Conservation (phyloP, 768 basidiomycete species). For the Pleurotus citrinopileatus region DNA sequence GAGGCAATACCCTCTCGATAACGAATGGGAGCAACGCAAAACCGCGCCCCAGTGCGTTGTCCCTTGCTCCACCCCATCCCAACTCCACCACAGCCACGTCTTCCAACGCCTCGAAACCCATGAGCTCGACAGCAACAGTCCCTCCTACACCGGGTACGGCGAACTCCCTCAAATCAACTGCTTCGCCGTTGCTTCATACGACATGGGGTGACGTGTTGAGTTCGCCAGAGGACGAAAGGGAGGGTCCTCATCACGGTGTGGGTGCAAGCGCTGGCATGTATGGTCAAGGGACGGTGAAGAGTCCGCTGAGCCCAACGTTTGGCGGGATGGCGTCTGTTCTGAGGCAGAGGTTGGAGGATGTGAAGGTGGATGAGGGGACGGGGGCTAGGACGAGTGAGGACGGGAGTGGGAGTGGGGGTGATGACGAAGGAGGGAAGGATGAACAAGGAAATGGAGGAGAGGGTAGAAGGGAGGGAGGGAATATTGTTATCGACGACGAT, state of each 20-base stretch:
- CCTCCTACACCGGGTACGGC: not conserved
- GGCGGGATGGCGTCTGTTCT: too few relatives aligned
- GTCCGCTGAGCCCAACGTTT: too few relatives aligned
- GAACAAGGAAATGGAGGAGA: slow-evolving; percentile 16
- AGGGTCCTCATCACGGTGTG: too few relatives aligned
- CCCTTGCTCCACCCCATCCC: too few relatives aligned
- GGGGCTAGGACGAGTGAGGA: not conserved
- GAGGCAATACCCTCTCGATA: too few relatives aligned
- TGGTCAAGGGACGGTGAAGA: too few relatives aligned
- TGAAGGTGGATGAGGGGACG: too few relatives aligned
- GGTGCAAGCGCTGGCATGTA: too few relatives aligned
- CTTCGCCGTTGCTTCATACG: slow-evolving; percentile 38
- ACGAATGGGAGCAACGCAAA: too few relatives aligned
- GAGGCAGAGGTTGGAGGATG: too few relatives aligned
- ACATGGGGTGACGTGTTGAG: slow-evolving; percentile 35
- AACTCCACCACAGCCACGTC: not conserved
- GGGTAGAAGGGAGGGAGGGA: slow-evolving; percentile 15
- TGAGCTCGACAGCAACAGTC: not conserved
- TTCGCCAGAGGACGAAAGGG: slow-evolving; percentile 18
- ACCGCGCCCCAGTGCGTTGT: too few relatives aligned
- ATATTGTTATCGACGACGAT: slow-evolving; percentile 46
- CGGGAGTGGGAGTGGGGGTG: not conserved
- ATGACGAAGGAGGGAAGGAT: slow-evolving; percentile 13
- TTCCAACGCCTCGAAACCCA: not conserved
- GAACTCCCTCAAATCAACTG: slow-evolving; percentile 12